Percentiles rank a stretch among this genome's conserved stretches.
phyloP scores from a whole-genome alignment of 768 basidiomycete species.

The Rhodotorula diobovata region DNA sequence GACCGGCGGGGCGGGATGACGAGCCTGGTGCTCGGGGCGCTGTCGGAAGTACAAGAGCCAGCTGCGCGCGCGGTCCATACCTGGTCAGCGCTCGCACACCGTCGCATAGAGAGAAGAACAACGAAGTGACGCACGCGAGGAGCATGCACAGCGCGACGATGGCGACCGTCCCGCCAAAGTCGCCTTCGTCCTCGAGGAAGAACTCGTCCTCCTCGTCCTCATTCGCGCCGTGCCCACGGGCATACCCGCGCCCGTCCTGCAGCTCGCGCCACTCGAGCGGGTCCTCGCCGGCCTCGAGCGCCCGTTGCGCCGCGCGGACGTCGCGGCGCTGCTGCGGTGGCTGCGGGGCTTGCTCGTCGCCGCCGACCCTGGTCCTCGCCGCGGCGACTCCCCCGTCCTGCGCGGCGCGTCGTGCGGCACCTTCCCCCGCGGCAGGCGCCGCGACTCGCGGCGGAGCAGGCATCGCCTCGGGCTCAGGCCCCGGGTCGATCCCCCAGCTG shows the following conservation, averaged over 20 bases:
- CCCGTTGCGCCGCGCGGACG: constrained; percentile 52
- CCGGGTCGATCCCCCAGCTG: constrained; percentile 34
- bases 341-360: constrained; percentile 48
- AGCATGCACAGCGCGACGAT: constrained; percentile 67
- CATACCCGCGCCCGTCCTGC: constrained; percentile 56
- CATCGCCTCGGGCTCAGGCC: constrained; percentile 25
- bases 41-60: constrained; percentile 41
- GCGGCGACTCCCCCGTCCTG: neutral
- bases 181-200: constrained; percentile 71
- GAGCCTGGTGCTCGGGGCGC: neutral
- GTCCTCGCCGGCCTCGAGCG: constrained; percentile 41
- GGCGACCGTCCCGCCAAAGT: constrained; percentile 73
- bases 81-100: neutral
- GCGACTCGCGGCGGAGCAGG: neutral
- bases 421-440: constrained; percentile 45
- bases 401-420: constrained; percentile 53
- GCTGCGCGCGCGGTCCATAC: neutral
- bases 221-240: constrained; percentile 50
- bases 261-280: constrained; percentile 60
- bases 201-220: constrained; percentile 69
- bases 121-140: constrained; percentile 58
- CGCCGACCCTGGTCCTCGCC: constrained; percentile 5
- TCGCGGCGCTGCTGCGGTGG: constrained; percentile 50
- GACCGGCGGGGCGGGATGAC: neutral
- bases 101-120: too few species aligned